Conservation (phyloP, 1,284 basidiomycete species). For the Pascua sp. region DNA sequence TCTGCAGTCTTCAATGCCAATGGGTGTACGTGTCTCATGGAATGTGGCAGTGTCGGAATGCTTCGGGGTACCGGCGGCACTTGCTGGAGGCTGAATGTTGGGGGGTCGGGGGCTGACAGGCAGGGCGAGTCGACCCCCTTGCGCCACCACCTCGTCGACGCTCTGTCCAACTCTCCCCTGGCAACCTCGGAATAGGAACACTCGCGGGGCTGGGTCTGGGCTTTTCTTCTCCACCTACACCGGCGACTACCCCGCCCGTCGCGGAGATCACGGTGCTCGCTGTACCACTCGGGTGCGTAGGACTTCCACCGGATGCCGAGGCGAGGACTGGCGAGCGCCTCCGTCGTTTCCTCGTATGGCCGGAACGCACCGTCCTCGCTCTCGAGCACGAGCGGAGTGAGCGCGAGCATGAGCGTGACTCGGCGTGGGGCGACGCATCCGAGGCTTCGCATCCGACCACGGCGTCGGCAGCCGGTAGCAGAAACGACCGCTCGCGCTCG, state of each 20-base stretch:
- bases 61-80: too few relatives aligned
- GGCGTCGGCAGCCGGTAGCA: too few relatives aligned
- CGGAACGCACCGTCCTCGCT: conserved; percentile 19
- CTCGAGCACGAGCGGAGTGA: conserved; percentile 1
- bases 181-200: neutral
- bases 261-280: conserved; percentile 37
- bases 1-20: conserved; percentile 30
- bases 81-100: too few relatives aligned
- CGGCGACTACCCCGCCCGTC: conserved; percentile 10
- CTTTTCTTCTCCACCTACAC: neutral
- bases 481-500: neutral
- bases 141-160: conserved; percentile 20
- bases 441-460: neutral
- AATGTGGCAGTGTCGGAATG: conserved; percentile 13
- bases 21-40: conserved; percentile 30
- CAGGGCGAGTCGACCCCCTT: conserved; percentile 31
- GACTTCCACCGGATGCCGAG: conserved; percentile 26
- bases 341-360: conserved; percentile 40
- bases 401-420: too few relatives aligned
- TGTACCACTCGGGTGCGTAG: conserved; percentile 37
- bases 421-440: neutral
- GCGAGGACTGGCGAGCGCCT: conserved; percentile 22
- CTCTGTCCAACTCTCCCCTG: conserved; percentile 19
- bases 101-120: conserved; percentile 1
- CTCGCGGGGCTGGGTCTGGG: neutral